Evolutionary conservation across 1,139 yeast genomes (phyloP), one percentile per base, ranked within the genome.

Genomic region (Pichia kudriavzevii): DNA sequence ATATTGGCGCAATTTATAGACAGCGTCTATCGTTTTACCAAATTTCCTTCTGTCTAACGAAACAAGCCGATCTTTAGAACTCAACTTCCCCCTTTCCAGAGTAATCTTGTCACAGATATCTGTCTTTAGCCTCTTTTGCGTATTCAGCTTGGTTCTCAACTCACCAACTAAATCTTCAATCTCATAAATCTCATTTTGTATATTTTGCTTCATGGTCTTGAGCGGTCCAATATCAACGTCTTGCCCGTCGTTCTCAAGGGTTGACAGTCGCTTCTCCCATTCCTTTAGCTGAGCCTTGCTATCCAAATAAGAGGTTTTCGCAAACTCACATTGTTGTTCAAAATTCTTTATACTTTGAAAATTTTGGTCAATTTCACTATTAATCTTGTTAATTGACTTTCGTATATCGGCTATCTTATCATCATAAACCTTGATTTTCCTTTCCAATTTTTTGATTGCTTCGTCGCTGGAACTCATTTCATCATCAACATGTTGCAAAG

Each of bases 31-130:
- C 2, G 61, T 34, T 25, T 45, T 53, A 10, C 59, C 54, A 24
- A 53, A 53, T 32, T 53, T 46, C 8, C 38, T 37, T 6, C 56
- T 51, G 28, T 65, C 67, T 26, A 55, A 20, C 5, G 44, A 50
- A 23, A 61, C 63, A 2, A 78, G 51, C 47, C 68, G 67, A 50
- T 79, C 87, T n/a, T 63, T 66, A 11, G 73, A 61, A 21, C 56
- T 59, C 26, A 75, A 50, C 28, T 62, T 61, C 17, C 49, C 48
- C 35, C 58, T 48, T 18, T 38, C 30, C 4, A 32, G 32, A 12
- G 36, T 33, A 35, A 49, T 38, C 33, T 44, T n/a, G 17, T 23
- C 33, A 30, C 32, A 20, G 12, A 27, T 6, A n/a, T 26, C 22
- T 15, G 39, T 35, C 13, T 37, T 14, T 14, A 29, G 25, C 9